Base-by-base conservation (phyloP, 148 eudicot genomes). In the Rhododendron kiyosumense region DNA sequence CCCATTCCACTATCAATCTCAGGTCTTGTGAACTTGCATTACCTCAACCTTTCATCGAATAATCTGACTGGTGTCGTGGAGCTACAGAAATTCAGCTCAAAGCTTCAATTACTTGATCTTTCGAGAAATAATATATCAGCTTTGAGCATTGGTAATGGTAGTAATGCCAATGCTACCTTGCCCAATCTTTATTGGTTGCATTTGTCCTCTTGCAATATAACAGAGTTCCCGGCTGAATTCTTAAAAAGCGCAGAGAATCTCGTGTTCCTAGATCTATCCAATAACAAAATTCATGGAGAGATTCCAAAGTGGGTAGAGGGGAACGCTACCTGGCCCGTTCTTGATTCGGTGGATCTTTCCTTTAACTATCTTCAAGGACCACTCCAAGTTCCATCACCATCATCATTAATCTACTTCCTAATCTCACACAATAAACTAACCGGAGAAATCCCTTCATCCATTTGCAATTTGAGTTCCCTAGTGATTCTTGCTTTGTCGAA, bases 361-460 rank as follows among this genome's bases (percentile, higher is more conserved):
- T 30, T 81, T 75, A 41, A 41, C 43, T 6, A 41, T 41, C 43
- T 41, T 6, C 49, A 43, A 41, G 89, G 89, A 32, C 49, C 24
- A 73, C 45, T 84, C 14, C 74, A 6, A 52, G n/a, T 76, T 75
- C 86, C 49, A 54, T 67, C 86, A 3, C 11, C 30, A 20, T 41
- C 79, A 34, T 41, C 79, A 34, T 0, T 24, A 10, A 0, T 0
- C 32, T 0, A 2, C 20, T 54, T 32, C 38, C 32, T 20, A 17
- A 22, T 51, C 28, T 84, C 86, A 17, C 51, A 71, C 2, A 77
- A 85, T 77, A 77, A 76, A 38, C 79, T 85, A 22, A 86, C 86
- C 0, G 93, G 96, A 43, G 86, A 88, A 41, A 85, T 92, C 46
- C 93, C 96, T 4, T 41, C 30, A 41, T 74, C 77, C 1, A 24